phyloP scores from a whole-genome alignment of 192 early-diverging fungal species.

The Coemansia umbellata region DNA sequence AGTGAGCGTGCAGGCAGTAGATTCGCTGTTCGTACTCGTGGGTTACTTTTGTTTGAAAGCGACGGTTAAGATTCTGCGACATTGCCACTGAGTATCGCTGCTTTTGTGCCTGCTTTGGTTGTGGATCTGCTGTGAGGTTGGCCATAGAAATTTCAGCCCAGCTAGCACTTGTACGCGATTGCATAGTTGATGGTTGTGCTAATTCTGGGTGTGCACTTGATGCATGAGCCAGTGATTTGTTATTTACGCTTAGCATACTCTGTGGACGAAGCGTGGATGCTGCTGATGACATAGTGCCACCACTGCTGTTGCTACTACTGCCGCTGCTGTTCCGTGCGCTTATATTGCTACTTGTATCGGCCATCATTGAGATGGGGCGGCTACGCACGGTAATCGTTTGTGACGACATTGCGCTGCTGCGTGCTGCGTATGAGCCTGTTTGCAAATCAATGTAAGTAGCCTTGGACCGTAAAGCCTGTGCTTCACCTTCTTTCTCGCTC shows the following conservation, averaged over 20 bases:
- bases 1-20: conserved; percentile 46
- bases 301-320: not conserved
- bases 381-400: conserved; percentile 10
- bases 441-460: not conserved
- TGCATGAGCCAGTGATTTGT: conserved; percentile 16
- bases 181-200: no score
- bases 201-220: not conserved
- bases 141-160: no score
- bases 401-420: conserved; percentile 17
- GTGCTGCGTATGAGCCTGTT: not conserved
- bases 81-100: conserved; percentile 43
- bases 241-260: conserved; percentile 17
- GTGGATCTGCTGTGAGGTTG: not conserved
- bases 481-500: not conserved
- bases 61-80: conserved; percentile 40
- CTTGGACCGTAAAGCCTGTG: not conserved
- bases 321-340: not conserved
- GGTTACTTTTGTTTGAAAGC: conserved; percentile 32
- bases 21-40: conserved; percentile 51
- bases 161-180: no score
- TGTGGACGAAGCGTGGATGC: conserved; percentile 3
- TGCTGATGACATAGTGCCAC: conserved; percentile 4
- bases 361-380: conserved; percentile 11
- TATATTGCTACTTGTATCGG: not conserved
- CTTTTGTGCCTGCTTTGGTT: not conserved